Evolutionary conservation across 306 rosid species (phyloP), one percentile per base, ranked within the genome.

Genomic region (Vachellia collinsii): DNA sequence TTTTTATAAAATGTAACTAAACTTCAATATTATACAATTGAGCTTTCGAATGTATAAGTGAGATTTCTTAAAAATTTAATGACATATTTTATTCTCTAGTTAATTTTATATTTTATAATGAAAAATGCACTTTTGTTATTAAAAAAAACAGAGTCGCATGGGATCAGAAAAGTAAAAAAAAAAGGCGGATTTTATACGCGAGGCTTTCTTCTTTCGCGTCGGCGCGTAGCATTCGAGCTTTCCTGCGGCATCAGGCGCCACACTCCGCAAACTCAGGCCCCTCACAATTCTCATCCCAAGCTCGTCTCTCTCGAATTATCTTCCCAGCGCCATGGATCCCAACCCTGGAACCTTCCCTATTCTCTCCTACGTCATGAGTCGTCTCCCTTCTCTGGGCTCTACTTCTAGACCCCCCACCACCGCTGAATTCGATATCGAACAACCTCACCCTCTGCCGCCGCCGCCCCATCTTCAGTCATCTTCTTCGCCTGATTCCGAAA

Each of bases 301-400:
- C 29, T 20, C 3, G 9, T 3, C 17, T 46, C 63, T 16, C 42
- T 48, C 43, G 22, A 19, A 7, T 10, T 8, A 54, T 56, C 48
- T 19, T 5, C 4, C 1, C 54, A 17, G 8, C 47, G 81, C 80
- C 48, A 91, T 95, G 98, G 98, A 95, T 93, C 97, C 98, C 29
- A 76, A 91, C 77, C 99, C 97, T 11, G 87, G 90, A 64, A 88
- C 48, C 8, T 86, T 82, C 83, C 98, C 99, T 22, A 65, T 95
- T 50, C 97, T 95, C 80, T 90, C 96, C 71, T 93, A 91, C 85
- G 96, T 95, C 73, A 83, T 95, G 96, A 81, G 89, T 10, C 97
- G 93, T 3, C 72, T 95, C 38, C 93, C 91, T 56, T 80, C 92
- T 5, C 74, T 93, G 51, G 75, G 82, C 61, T 50, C 56, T 50